Evolutionary conservation across 148 eudicot species (phyloP), one percentile per base, ranked within the genome.

Genomic region (Drosera capensis): DNA sequence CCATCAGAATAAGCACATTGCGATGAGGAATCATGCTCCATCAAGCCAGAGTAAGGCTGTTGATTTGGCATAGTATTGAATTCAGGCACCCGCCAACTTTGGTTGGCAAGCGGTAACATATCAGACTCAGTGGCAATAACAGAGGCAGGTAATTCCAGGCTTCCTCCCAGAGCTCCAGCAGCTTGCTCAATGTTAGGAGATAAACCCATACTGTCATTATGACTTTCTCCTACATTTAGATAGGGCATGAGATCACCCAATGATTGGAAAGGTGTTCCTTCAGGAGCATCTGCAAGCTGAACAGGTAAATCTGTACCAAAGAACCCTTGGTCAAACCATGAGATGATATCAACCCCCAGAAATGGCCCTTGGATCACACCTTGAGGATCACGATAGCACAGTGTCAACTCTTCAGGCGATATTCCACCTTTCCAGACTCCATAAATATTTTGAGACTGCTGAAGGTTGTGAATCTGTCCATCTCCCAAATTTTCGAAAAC

Each of bases 301-400:
- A 90, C 97, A 5, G 74, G 93, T 45, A 90, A 71, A 35, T 90
- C 85, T 11, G 66, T 54, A 38, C 87, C 95, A 48, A 90, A 90
- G 76, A 80, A 90, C 16, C 97, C 97, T 73, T 84, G 97, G 22
- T 84, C 92, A 58, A 78, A 90, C 97, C 97, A 90, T 23, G 92
- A 80, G 46, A 90, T 81, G 52, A 90, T 73, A 60, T 90, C 97
- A 48, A 59, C 84, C 17, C 97, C 97, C 40, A 84, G 95, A 71
- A 90, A 88, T 25, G 97, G 97, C 23, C 97, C 97, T 63, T 90
- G 97, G 13, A 80, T 67, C 48, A 77, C 85, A 43, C 95, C 95
- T 68, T 90, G 97, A 45, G 97, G 97, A 68, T 90, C 97, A 43
- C 58, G 60, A 45, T 90, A 90, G 53, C 37, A 78, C 55, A 90